phyloP scores from a whole-genome alignment of 2,329 filamentous ascomycete species.

The Mycocentrospora acerina region DNA sequence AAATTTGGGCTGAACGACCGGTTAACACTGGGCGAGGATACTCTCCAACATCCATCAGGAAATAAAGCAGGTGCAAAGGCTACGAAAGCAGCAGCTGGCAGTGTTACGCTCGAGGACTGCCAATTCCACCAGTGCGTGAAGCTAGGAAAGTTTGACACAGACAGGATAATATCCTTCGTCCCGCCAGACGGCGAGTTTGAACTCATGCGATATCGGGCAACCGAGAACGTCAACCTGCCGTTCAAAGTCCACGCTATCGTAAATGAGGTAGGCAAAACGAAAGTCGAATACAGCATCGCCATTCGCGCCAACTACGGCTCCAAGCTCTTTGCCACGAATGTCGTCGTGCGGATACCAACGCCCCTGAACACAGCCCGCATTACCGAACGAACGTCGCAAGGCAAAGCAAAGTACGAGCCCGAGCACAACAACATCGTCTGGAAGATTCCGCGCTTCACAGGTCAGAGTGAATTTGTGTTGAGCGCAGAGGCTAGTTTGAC shows the following conservation, averaged over 20 bases:
- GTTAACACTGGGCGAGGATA: constrained; percentile 73
- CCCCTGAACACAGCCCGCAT: constrained; percentile 95
- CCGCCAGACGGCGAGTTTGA: constrained; percentile 98
- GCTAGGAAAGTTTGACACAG: constrained; percentile 92
- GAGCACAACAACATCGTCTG: constrained; percentile 97
- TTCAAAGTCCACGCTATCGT: constrained; percentile 99
- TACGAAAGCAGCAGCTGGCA: constrained; percentile 91
- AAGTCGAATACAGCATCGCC: constrained; percentile 97
- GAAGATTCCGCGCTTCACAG: constrained; percentile 98
- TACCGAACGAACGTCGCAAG: constrained; percentile 88
- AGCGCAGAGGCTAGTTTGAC: constrained; percentile 91
- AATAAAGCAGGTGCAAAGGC: constrained; percentile 82
- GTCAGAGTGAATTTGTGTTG: constrained; percentile 94
- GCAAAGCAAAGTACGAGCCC: constrained; percentile 97
- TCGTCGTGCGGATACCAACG: constrained; percentile 89
- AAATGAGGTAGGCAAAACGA: constrained; percentile 93
- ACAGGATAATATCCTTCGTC: constrained; percentile 95
- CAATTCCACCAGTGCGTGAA: constrained; percentile 99
- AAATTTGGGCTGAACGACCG: constrained; percentile 98
- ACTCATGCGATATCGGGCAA: constrained; percentile 96
- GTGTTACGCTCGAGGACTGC: constrained; percentile 94
- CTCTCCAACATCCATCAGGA: constrained; percentile 65
- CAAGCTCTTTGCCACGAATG: constrained; percentile 97
- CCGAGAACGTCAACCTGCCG: constrained; percentile 96
- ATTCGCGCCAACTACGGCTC: constrained; percentile 95